phyloP scores from a whole-genome alignment of 495 filamentous ascomycete genomes.

The Penicillium salamii region DNA sequence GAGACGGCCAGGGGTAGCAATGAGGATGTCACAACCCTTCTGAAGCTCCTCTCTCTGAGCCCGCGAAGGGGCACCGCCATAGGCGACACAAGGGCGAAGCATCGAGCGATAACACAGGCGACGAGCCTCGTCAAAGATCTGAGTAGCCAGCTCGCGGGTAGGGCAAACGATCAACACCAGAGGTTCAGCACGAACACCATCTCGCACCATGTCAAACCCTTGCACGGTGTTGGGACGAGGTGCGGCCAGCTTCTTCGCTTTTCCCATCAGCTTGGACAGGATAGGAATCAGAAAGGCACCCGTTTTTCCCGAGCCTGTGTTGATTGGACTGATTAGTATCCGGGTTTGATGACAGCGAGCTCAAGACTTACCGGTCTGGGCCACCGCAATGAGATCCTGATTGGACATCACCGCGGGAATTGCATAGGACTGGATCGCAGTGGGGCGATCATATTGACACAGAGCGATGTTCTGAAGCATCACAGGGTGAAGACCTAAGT shows the following conservation, averaged over 20 bases:
- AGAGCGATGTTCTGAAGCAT: constrained; percentile 76
- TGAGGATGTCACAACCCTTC: constrained; percentile 83
- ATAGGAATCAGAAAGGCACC: constrained; percentile 89
- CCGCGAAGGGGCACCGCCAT: constrained; percentile 71
- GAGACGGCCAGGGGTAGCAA: constrained; percentile 85
- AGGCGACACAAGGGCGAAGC: constrained; percentile 88
- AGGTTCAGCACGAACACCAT: constrained; percentile 70
- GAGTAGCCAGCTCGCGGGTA: constrained; percentile 82
- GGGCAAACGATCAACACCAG: constrained; percentile 83
- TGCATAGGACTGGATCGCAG: constrained; percentile 80
- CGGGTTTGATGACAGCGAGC: too few relatives aligned
- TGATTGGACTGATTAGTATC: constrained; percentile 5
- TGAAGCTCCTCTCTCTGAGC: constrained; percentile 69
- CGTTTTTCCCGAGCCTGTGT: constrained; percentile 88
- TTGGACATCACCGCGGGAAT: constrained; percentile 72
- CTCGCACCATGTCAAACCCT: constrained; percentile 36
- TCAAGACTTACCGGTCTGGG: constrained; percentile 79
- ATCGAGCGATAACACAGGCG: constrained; percentile 91
- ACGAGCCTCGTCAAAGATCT: constrained; percentile 91
- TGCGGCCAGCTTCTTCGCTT: constrained; percentile 78
- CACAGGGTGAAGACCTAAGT: constrained; percentile 80
- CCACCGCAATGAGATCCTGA: constrained; percentile 79
- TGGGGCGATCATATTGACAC: constrained; percentile 64
- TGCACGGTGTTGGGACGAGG: constrained; percentile 61
- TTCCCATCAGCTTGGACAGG: constrained; percentile 88